These are phyloP conservation scores for Acaromyces ingoldii DNA, from an alignment of 1,284 basidiomycete species.

Conservation along the genomic window DNA sequence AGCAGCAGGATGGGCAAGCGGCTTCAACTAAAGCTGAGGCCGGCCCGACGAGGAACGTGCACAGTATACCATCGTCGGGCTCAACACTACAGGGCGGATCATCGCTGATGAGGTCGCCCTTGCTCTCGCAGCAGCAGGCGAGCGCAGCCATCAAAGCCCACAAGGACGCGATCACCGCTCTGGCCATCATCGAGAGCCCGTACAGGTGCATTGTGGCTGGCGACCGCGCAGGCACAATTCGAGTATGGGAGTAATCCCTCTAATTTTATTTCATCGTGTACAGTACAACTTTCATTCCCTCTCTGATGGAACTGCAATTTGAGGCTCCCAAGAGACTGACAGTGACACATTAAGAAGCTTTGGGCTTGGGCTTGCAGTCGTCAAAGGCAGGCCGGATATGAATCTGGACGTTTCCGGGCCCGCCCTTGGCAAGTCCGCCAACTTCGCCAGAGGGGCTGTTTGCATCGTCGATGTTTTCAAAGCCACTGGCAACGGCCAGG, in stretches of 20 bases:
- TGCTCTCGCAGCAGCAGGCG: constrained; percentile 27
- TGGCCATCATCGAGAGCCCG: constrained; percentile 76
- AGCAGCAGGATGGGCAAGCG: background rate
- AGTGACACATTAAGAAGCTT: no score
- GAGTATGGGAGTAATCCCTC: constrained; percentile 42
- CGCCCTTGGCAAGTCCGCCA: constrained; percentile 22
- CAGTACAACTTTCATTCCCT: no score
- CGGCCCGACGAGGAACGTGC: background rate
- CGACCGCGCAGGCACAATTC: constrained; percentile 55
- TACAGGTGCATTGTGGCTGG: constrained; percentile 81
- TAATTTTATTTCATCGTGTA: no score
- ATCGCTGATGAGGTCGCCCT: constrained; percentile 19
- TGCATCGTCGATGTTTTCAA: constrained; percentile 21
- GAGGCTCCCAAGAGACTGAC: no score
- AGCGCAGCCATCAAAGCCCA: constrained; percentile 54
- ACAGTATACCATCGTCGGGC: background rate
- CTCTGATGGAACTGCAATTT: no score
- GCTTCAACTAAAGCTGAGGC: background rate
- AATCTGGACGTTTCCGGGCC: constrained; percentile 20
- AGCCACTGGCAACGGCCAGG: constrained; percentile 38
- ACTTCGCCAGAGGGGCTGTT: constrained; percentile 16
- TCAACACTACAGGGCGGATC: background rate
- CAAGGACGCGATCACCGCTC: constrained; percentile 73
- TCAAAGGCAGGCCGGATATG: constrained; percentile 21
- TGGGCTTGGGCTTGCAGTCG: constrained; percentile 35